phyloP scores from a whole-genome alignment of 345 rosid species.

The Syzygium aromaticum region DNA sequence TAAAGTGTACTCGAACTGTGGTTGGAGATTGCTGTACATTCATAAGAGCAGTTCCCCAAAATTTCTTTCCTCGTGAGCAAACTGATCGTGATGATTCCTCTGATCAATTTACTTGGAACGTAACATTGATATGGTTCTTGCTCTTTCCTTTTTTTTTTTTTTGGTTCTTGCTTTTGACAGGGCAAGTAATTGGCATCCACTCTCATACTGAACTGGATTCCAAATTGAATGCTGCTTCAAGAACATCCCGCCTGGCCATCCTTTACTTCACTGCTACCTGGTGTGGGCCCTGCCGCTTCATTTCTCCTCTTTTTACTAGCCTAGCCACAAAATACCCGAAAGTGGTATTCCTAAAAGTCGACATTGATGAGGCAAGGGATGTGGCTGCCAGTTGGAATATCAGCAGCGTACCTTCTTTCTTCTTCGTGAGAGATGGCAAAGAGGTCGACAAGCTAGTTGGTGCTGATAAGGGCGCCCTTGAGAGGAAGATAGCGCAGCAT shows the following conservation, averaged over 20 bases:
- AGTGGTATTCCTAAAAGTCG: constrained; percentile 76
- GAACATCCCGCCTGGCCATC: constrained; percentile 61
- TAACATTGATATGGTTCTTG: not conserved
- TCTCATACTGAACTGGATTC: constrained; percentile 58
- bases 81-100: not conserved
- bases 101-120: not conserved
- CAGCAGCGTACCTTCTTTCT: constrained; percentile 70
- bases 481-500: constrained; percentile 54
- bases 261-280: constrained; percentile 89
- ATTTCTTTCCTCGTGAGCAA: not conserved
- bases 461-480: constrained; percentile 70
- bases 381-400: constrained; percentile 61
- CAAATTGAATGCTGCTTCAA: constrained; percentile 56
- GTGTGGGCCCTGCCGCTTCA: constrained; percentile 92
- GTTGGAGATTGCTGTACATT: not conserved
- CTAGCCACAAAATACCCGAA: constrained; percentile 61
- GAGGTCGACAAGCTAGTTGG: constrained; percentile 85
- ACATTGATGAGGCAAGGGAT: constrained; percentile 53
- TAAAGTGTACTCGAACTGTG: not conserved
- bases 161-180: constrained; percentile 15
- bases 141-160: not conserved
- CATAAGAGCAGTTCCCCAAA: not conserved
- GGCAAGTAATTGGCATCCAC: constrained; percentile 65
- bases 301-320: constrained; percentile 68
- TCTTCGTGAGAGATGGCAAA: constrained; percentile 63